Evolutionary conservation across 768 basidiomycete genomes (phyloP).

Genomic region (Tricholoma sp.): DNA sequence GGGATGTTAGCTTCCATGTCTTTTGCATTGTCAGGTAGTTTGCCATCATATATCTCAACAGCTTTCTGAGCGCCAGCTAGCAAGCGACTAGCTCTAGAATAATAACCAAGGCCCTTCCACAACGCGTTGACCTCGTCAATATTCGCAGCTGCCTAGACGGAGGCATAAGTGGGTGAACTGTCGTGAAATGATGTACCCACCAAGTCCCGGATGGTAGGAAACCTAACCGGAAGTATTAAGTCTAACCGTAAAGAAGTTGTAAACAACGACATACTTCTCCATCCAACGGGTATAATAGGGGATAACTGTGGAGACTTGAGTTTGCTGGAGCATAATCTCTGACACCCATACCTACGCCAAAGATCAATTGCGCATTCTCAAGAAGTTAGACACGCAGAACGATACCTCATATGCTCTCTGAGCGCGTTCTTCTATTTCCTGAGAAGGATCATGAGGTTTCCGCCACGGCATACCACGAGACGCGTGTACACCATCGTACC

Average conservation of each 20-base stretch:
- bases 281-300: constrained; percentile 92
- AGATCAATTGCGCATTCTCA: neutral
- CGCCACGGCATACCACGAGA: constrained; percentile 90
- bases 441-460: constrained; percentile 55
- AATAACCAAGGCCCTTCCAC: constrained; percentile 93
- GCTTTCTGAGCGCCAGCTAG: constrained; percentile 81
- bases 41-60: constrained; percentile 58
- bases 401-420: constrained; percentile 89
- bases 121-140: constrained; percentile 82
- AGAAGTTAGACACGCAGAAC: neutral
- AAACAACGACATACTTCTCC: constrained; percentile 45
- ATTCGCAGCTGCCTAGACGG: constrained; percentile 52
- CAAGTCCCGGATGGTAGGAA: constrained; percentile 75
- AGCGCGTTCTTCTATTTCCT: constrained; percentile 54
- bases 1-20: constrained; percentile 81
- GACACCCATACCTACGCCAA: constrained; percentile 72
- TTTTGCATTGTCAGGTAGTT: constrained; percentile 73
- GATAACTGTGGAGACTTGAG: constrained; percentile 90
- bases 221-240: constrained; percentile 38
- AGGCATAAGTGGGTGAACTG: constrained; percentile 9
- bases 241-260: neutral
- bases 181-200: constrained; percentile 32
- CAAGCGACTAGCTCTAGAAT: constrained; percentile 79
- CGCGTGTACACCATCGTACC: constrained; percentile 68
- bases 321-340: constrained; percentile 97